Evolutionary conservation across 345 rosid genomes (phyloP).

Genomic region (Carallia pectinifolia): DNA sequence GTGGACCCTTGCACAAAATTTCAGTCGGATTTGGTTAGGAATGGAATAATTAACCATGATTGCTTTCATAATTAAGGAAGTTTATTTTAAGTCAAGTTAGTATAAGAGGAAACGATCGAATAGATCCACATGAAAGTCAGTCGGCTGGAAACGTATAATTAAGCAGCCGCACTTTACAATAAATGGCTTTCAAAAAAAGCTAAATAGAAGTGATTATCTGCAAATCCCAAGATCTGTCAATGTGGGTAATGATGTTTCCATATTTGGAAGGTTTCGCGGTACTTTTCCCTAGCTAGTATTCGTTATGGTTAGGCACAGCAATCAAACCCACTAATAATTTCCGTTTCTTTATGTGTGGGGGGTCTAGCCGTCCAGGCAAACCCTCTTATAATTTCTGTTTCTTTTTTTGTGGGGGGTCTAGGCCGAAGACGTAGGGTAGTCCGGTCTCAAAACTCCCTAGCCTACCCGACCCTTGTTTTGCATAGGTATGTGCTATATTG

Average conservation of each 20-base stretch:
- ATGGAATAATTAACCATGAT: too few species aligned
- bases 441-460: background rate
- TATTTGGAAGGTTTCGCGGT: background rate
- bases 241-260: background rate
- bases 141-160: background rate
- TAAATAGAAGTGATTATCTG: background rate
- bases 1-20: too few species aligned
- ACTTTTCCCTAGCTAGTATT: background rate
- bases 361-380: background rate
- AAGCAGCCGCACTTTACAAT: background rate
- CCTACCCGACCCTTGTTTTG: background rate
- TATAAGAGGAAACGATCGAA: too few species aligned
- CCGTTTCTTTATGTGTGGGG: background rate
- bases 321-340: background rate
- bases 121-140: too few species aligned
- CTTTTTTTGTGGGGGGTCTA: too few species aligned
- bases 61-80: too few species aligned
- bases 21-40: too few species aligned
- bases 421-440: background rate
- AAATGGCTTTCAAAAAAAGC: background rate
- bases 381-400: too few species aligned
- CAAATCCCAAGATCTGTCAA: background rate
- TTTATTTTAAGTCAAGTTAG: too few species aligned
- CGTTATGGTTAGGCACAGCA: background rate
- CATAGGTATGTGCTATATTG: too few species aligned